phyloP scores from a whole-genome alignment of 2,329 filamentous ascomycete species.

The Ophiostoma quercus region DNA sequence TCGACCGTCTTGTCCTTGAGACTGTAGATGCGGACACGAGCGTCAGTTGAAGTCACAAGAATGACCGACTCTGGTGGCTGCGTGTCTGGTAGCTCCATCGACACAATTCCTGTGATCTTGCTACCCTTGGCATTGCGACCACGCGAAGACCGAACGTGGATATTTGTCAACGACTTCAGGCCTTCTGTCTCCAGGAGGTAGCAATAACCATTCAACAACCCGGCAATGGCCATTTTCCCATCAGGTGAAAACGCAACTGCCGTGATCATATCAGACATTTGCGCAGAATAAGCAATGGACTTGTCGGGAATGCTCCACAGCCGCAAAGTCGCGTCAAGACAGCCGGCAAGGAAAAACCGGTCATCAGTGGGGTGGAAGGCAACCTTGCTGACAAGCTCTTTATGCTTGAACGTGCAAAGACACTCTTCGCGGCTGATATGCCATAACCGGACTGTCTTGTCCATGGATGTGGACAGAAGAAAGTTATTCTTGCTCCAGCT shows the following conservation, averaged over 20 bases:
- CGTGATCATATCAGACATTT: slow-evolving; percentile 81
- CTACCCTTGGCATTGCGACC: slow-evolving; percentile 94
- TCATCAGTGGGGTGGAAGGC: slow-evolving; percentile 93
- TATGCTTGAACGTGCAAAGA: slow-evolving; percentile 88
- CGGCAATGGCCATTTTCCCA: slow-evolving; percentile 82
- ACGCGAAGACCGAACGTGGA: slow-evolving; percentile 87
- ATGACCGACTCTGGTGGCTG: slow-evolving; percentile 61
- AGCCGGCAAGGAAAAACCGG: slow-evolving; percentile 92
- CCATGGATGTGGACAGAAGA: slow-evolving; percentile 90
- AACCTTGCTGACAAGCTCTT: slow-evolving; percentile 90
- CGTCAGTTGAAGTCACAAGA: slow-evolving; percentile 91
- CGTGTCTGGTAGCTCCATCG: slow-evolving; percentile 35
- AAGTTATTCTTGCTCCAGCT: slow-evolving; percentile 99
- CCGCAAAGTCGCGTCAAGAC: slow-evolving; percentile 78
- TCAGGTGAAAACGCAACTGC: slow-evolving; percentile 92
- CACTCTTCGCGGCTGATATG: slow-evolving; percentile 81
- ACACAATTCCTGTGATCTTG: slow-evolving; percentile 90
- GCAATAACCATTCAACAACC: slow-evolving; percentile 77
- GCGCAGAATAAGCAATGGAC: slow-evolving; percentile 74
- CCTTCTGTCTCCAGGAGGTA: slow-evolving; percentile 92
- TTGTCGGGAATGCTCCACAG: slow-evolving; percentile 98
- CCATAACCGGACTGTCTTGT: slow-evolving; percentile 94
- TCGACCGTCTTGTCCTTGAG: slow-evolving; percentile 78
- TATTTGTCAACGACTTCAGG: slow-evolving; percentile 73
- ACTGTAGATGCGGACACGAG: slow-evolving; percentile 83